Percentiles rank a stretch among this genome's conserved stretches.
Evolutionary conservation across 2,329 filamentous ascomycete species (phyloP).

Genomic region (Ophiostoma pallidulum): DNA sequence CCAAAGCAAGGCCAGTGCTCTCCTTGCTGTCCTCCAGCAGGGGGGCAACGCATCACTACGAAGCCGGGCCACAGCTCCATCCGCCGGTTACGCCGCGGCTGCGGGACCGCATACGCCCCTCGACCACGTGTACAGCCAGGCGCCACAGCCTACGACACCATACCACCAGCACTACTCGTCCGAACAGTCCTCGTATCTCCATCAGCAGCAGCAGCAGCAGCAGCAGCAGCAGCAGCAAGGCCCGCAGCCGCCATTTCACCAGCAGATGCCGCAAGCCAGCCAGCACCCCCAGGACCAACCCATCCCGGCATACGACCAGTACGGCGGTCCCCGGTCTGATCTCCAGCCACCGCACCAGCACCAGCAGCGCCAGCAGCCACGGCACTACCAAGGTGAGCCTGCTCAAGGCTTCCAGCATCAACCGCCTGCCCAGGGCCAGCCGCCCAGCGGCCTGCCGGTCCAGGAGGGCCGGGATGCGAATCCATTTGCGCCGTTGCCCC

Average conservation of each 20-base stretch:
- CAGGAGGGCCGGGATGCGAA: too few relatives aligned
- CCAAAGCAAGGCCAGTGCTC: conserved; percentile 39
- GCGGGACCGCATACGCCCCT: conserved; percentile 41
- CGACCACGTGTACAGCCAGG: conserved; percentile 41
- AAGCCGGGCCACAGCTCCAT: not conserved
- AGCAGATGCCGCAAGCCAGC: conserved; percentile 4
- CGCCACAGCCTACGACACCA: conserved; percentile 46
- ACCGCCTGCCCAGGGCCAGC: not conserved
- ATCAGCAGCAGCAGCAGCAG: too few relatives aligned
- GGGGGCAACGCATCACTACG: conserved; percentile 16
- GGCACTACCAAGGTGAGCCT: not conserved
- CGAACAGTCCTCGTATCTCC: too few relatives aligned
- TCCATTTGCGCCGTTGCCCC: conserved; percentile 4
- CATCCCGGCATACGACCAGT: not conserved
- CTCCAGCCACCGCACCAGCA: conserved; percentile 3
- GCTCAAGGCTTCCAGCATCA: not conserved
- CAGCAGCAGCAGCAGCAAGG: conserved; percentile 4
- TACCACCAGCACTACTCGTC: conserved; percentile 43
- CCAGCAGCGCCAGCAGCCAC: not conserved
- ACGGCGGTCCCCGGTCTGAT: not conserved
- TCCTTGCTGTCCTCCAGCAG: conserved; percentile 44
- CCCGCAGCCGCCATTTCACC: conserved; percentile 3
- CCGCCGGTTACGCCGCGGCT: too few relatives aligned
- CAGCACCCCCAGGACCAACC: not conserved
- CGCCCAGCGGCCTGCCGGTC: too few relatives aligned